A percentile compares a stretch with the other conserved stretches of the same genome.
phyloP scores from a whole-genome alignment of 257 asterid species.

The Solanum chiquidenum region DNA sequence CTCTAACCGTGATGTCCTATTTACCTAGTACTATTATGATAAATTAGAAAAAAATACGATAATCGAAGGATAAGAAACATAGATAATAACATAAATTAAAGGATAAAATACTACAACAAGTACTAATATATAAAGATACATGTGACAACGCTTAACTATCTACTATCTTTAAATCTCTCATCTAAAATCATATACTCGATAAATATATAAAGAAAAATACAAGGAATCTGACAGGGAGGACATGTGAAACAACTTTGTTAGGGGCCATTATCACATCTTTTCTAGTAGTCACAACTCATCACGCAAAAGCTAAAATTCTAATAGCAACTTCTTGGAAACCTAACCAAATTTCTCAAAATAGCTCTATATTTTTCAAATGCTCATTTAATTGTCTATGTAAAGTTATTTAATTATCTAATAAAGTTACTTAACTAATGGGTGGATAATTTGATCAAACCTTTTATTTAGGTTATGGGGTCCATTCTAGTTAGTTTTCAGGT shows the following conservation, averaged over 20 bases:
- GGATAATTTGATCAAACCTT: not conserved
- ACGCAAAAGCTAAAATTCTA: not conserved
- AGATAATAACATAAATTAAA: not conserved
- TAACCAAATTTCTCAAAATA: not conserved
- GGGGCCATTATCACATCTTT: slow-evolving; percentile 3
- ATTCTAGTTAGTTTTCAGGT: not conserved
- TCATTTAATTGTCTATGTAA: not conserved
- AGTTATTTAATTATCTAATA: not conserved
- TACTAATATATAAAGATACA: not conserved
- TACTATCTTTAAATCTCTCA: not conserved
- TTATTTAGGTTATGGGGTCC: not conserved
- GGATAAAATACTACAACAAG: not conserved
- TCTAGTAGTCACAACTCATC: slow-evolving; percentile 1
- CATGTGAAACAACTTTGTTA: slow-evolving; percentile 17
- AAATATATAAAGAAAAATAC: not conserved
- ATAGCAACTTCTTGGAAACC: not conserved
- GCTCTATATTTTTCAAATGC: not conserved
- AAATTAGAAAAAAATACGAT: not conserved
- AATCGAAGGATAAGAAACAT: not conserved
- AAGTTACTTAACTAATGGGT: not conserved
- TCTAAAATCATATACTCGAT: not conserved
- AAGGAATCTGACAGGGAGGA: not conserved
- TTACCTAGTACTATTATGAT: not conserved
- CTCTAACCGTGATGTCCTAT: too few relatives aligned
- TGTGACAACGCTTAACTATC: not conserved